phyloP scores from a whole-genome alignment of 2,329 filamentous ascomycete species.

The Tolypocladium amazonense region DNA sequence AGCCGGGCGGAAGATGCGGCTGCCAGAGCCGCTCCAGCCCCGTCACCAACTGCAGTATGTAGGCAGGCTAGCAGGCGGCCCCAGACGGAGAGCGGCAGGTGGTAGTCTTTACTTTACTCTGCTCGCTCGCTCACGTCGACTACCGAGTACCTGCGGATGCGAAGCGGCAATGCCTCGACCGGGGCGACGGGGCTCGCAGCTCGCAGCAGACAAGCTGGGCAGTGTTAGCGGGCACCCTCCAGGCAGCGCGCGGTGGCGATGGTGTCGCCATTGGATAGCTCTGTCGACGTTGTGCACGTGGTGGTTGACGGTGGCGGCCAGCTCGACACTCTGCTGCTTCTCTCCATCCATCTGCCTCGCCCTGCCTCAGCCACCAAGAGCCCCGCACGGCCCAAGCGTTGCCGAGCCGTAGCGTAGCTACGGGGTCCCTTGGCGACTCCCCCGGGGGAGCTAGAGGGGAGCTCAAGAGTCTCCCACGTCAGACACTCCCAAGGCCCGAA shows the following conservation, averaged over 20 bases:
- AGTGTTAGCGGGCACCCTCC: no score
- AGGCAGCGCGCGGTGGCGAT: no score
- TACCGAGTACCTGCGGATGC: background rate
- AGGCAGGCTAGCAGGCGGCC: background rate
- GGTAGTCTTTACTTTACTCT: no score
- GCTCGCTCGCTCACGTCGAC: no score
- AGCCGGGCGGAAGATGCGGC: background rate
- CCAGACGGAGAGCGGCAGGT: no score
- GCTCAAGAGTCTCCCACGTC: background rate
- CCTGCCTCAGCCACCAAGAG: background rate
- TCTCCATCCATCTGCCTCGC: background rate
- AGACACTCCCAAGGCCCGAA: background rate
- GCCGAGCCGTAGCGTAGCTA: background rate
- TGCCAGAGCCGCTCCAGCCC: background rate
- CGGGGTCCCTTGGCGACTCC: background rate
- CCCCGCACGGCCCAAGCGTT: constrained; percentile 1
- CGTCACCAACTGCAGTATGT: background rate
- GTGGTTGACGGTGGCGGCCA: no score
- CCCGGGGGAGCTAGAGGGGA: background rate
- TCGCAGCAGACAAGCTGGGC: no score
- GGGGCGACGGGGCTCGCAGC: no score
- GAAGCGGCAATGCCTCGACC: background rate
- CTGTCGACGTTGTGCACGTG: no score
- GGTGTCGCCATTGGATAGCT: no score
- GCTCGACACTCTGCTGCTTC: no score